These are phyloP conservation scores for Lithohypha guttulata DNA, from an alignment of 2,329 filamentous ascomycete species.

Conservation along the genomic window DNA sequence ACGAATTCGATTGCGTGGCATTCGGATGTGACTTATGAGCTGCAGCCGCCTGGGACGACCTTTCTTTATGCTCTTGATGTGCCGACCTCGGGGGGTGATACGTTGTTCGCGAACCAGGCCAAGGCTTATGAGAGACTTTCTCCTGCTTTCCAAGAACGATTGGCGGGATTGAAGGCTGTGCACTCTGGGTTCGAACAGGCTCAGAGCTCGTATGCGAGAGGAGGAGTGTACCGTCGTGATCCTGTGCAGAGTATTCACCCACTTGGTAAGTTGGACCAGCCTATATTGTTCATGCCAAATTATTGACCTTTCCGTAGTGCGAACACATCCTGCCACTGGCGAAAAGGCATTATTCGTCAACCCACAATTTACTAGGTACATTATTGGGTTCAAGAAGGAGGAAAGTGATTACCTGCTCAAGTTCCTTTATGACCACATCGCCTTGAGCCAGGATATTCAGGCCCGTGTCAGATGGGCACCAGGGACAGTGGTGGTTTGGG, in stretches of 20 bases:
- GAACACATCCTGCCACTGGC: constrained; percentile 39
- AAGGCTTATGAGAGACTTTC: constrained; percentile 74
- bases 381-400: constrained; percentile 38
- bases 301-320: too few species aligned
- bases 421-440: constrained; percentile 39
- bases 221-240: constrained; percentile 31
- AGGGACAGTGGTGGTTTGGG: constrained; percentile 34
- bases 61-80: constrained; percentile 82
- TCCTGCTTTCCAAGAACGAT: constrained; percentile 61
- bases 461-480: constrained; percentile 39
- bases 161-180: constrained; percentile 69
- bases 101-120: constrained; percentile 66
- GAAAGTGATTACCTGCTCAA: constrained; percentile 37
- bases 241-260: constrained; percentile 35
- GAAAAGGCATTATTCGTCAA: constrained; percentile 40
- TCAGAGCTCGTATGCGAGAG: constrained; percentile 47
- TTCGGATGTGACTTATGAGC: constrained; percentile 71
- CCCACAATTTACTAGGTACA: constrained; percentile 38
- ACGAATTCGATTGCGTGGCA: constrained; percentile 55
- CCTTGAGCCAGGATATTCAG: constrained; percentile 39
- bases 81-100: constrained; percentile 71
- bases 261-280: constrained; percentile 7
- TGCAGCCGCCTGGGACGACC: constrained; percentile 79
- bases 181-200: constrained; percentile 75
- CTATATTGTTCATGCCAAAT: too few species aligned